phyloP scores from a whole-genome alignment of 2,329 filamentous ascomycete species.

The Delphinella strobiligena region DNA sequence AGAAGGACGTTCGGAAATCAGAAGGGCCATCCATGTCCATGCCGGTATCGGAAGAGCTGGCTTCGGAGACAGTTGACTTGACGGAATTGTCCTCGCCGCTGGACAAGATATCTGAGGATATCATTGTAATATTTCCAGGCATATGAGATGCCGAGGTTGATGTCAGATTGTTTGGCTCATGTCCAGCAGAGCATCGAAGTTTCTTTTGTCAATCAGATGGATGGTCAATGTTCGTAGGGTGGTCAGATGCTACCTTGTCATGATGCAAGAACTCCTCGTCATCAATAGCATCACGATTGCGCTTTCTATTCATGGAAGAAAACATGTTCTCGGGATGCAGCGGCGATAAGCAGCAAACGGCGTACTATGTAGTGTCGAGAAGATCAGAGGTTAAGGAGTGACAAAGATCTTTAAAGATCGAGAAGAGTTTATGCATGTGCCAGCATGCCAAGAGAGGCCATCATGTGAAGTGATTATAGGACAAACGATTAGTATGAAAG shows the following conservation, averaged over 20 bases:
- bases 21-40: slow-evolving; percentile 10
- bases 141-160: not conserved
- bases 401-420: not conserved
- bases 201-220: no score
- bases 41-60: slow-evolving; percentile 7
- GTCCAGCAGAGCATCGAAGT: slow-evolving; percentile 5
- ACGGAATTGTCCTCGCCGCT: slow-evolving; percentile 3
- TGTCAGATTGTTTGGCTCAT: slow-evolving; percentile 1
- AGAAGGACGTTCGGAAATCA: slow-evolving; percentile 2
- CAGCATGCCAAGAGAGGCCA: not conserved
- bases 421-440: not conserved
- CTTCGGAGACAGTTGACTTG: slow-evolving; percentile 5
- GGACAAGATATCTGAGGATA: slow-evolving; percentile 1
- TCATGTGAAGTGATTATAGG: no score
- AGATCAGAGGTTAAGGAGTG: not conserved
- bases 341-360: not conserved
- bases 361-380: not conserved
- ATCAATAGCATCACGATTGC: slow-evolving; percentile 5
- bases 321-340: slow-evolving; percentile 3
- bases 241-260: slow-evolving; percentile 9
- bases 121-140: no score
- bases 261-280: slow-evolving; percentile 2
- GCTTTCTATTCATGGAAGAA: slow-evolving; percentile 6
- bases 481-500: no score
- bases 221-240: no score